A percentile compares a stretch with the other conserved stretches of the same genome.
Conservation (phyloP, 116 monocot genomes). For the Phalaenopsis hybrid region DNA sequence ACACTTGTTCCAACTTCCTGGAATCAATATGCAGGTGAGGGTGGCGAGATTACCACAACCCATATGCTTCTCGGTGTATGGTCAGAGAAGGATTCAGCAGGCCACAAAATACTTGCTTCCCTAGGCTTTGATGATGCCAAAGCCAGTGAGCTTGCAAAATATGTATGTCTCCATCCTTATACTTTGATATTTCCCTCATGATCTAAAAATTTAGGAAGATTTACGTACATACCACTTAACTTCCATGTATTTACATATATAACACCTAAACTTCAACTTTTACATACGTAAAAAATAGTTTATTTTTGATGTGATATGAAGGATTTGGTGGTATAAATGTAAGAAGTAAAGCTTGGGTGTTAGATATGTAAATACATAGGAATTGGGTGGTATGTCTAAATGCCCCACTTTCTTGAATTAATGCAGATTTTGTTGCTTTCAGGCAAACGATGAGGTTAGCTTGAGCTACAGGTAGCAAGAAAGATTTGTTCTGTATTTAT, state of each 20-base stretch:
- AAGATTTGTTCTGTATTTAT: not conserved
- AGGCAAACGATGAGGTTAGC: constrained; percentile 26
- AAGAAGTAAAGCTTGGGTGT: too few relatives aligned
- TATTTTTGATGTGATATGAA: too few relatives aligned
- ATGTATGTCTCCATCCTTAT: constrained; percentile 34
- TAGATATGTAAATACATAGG: too few relatives aligned
- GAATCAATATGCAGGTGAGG: constrained; percentile 40
- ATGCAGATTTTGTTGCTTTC: constrained; percentile 7
- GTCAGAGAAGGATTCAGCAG: constrained; percentile 85
- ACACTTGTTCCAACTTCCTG: not conserved
- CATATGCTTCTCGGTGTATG: constrained; percentile 92
- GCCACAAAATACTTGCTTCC: constrained; percentile 72
- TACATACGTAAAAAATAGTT: too few relatives aligned
- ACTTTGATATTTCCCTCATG: not conserved
- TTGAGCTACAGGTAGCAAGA: constrained; percentile 23
- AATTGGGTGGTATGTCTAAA: too few relatives aligned
- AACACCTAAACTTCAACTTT: too few relatives aligned
- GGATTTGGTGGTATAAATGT: too few relatives aligned
- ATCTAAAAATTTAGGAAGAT: not conserved
- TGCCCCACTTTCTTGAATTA: not conserved
- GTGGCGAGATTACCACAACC: constrained; percentile 68
- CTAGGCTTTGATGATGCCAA: constrained; percentile 81
- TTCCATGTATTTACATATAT: too few relatives aligned
- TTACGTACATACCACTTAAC: too few relatives aligned
- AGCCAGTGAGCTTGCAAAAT: constrained; percentile 62